phyloP scores from a whole-genome alignment of 805 yeast genomes.

The Zygosaccharomyces siamensis region DNA sequence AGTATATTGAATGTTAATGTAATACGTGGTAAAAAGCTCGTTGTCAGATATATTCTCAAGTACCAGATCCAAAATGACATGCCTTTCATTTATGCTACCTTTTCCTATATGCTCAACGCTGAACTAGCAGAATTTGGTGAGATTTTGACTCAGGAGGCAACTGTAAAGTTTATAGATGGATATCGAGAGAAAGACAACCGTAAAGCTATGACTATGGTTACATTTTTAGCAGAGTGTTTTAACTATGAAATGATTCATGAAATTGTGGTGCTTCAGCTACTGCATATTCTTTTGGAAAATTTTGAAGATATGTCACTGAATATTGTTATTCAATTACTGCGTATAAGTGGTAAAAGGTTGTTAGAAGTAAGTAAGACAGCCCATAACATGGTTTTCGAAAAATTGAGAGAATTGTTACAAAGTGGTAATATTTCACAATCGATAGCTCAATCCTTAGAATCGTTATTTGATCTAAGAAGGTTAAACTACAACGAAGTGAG shows the following conservation, averaged over 20 bases:
- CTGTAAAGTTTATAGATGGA: conserved; percentile 53
- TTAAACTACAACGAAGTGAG: conserved; percentile 36
- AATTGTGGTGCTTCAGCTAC: conserved; percentile 47
- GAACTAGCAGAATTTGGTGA: conserved; percentile 67
- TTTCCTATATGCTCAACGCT: conserved; percentile 57
- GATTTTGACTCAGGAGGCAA: conserved; percentile 47
- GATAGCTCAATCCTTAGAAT: conserved; percentile 45
- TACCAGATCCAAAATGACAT: conserved; percentile 41
- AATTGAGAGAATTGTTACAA: conserved; percentile 55
- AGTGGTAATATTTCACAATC: conserved; percentile 39
- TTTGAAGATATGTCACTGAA: conserved; percentile 51
- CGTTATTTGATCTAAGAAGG: conserved; percentile 47
- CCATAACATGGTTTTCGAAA: conserved; percentile 49
- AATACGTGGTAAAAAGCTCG: conserved; percentile 54
- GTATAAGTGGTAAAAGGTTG: conserved; percentile 49
- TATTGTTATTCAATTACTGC: conserved; percentile 47
- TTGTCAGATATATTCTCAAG: conserved; percentile 54
- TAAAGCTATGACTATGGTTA: conserved; percentile 40
- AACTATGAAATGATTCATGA: conserved; percentile 60
- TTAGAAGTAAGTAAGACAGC: conserved; percentile 42
- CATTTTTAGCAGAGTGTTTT: conserved; percentile 57
- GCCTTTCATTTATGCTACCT: conserved; percentile 51
- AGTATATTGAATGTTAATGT: conserved; percentile 56
- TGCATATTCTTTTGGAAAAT: conserved; percentile 43
- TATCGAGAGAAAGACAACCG: conserved; percentile 45